These are phyloP conservation scores for Moesziomyces aphidis DNA, from an alignment of 1,284 basidiomycete species.

Conservation along the genomic window DNA sequence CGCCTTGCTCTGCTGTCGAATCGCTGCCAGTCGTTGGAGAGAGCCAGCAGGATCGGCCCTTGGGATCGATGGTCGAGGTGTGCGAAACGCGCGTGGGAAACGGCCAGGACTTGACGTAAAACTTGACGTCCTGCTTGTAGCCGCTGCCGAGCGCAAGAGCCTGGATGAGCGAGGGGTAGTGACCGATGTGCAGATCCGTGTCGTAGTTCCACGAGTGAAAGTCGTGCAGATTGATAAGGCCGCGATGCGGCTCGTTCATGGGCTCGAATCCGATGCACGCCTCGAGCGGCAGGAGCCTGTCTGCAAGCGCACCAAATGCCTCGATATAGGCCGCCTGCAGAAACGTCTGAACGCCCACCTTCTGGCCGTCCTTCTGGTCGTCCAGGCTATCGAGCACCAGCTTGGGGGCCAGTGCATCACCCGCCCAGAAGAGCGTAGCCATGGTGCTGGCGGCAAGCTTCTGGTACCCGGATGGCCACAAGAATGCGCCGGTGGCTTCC, in stretches of 20 bases:
- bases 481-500: conserved; percentile 60
- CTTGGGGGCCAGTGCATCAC: conserved; percentile 81
- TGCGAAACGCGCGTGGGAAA: conserved; percentile 62
- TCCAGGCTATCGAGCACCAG: conserved; percentile 16
- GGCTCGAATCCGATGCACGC: conserved; percentile 88
- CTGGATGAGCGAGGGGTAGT: conserved; percentile 71
- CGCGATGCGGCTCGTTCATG: conserved; percentile 96
- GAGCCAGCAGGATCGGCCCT: conserved; percentile 53
- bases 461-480: conserved; percentile 67
- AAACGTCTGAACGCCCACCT: conserved; percentile 77
- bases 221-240: conserved; percentile 85
- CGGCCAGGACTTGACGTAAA: conserved; percentile 65
- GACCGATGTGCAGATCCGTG: conserved; percentile 88
- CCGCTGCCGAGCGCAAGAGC: conserved; percentile 56
- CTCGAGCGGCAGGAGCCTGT: conserved; percentile 78
- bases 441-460: conserved; percentile 68
- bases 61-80: conserved; percentile 49
- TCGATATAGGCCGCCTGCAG: conserved; percentile 85
- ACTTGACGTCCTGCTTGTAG: conserved; percentile 72
- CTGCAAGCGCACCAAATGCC: conserved; percentile 79
- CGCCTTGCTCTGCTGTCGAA: conserved; percentile 70
- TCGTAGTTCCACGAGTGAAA: conserved; percentile 88
- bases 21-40: background rate
- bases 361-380: conserved; percentile 14
- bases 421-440: conserved; percentile 68